Percentiles rank a stretch among this genome's conserved stretches.
Conservation (phyloP, 2,329 filamentous ascomycete genomes). For the Trichophyton rubrum region DNA sequence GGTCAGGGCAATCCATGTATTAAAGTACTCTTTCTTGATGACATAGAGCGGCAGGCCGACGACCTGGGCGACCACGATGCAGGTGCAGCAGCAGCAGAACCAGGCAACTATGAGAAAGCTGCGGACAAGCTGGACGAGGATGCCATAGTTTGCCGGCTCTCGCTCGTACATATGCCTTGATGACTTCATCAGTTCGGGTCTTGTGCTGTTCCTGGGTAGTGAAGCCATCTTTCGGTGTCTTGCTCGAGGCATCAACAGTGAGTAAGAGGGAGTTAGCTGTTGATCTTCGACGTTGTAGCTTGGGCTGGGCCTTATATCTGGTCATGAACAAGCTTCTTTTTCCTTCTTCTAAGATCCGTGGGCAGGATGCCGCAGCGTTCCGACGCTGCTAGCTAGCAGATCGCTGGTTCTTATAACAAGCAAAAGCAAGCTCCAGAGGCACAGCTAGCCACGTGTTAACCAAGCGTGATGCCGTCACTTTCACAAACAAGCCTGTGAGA, state of each 20-base stretch:
- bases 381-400: neutral
- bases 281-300: neutral
- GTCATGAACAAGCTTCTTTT: neutral
- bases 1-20: conserved; percentile 53
- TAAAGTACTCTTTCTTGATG: conserved; percentile 49
- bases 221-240: neutral
- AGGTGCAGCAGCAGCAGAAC: conserved; percentile 32
- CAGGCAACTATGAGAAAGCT: conserved; percentile 34
- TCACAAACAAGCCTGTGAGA: neutral
- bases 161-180: conserved; percentile 11
- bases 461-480: neutral
- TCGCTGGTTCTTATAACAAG: neutral
- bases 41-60: conserved; percentile 50
- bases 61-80: conserved; percentile 44
- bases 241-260: neutral
- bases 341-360: neutral
- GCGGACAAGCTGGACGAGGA: conserved; percentile 34
- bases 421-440: neutral
- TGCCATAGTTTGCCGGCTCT: conserved; percentile 35
- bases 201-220: neutral
- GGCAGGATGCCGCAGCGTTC: neutral
- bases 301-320: neutral
- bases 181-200: neutral
- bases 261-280: neutral
- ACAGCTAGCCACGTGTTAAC: neutral